Evolutionary conservation across 2,329 filamentous ascomycete genomes (phyloP).

Genomic region (Talaromyces sp.): DNA sequence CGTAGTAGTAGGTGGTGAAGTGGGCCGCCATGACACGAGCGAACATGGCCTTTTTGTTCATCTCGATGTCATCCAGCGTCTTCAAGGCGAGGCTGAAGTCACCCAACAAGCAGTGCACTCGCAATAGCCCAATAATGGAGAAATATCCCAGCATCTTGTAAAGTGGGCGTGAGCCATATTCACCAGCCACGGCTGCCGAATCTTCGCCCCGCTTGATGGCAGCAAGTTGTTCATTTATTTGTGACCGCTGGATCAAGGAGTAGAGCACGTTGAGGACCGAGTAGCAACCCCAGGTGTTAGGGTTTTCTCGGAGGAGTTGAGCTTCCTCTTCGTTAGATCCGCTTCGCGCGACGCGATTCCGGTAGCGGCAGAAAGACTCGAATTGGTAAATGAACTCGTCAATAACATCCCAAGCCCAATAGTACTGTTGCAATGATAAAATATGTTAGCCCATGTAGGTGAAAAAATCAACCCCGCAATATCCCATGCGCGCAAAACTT

Average conservation of each 20-base stretch:
- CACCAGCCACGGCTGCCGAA: slow-evolving; percentile 77
- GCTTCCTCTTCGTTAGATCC: slow-evolving; percentile 88
- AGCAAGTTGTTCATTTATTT: slow-evolving; percentile 94
- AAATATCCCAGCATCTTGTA: slow-evolving; percentile 99
- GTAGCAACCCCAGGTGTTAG: slow-evolving; percentile 99
- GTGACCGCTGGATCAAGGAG: slow-evolving; percentile 95
- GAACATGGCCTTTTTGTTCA: slow-evolving; percentile 99
- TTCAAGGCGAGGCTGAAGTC: slow-evolving; percentile 98
- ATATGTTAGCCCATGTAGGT: neutral
- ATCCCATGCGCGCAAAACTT: neutral
- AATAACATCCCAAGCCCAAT: slow-evolving; percentile 99
- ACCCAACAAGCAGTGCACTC: slow-evolving; percentile 91
- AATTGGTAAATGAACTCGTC: slow-evolving; percentile 99
- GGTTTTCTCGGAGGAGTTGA: slow-evolving; percentile 85
- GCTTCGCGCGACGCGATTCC: slow-evolving; percentile 78
- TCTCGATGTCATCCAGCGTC: slow-evolving; percentile 98
- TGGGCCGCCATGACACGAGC: slow-evolving; percentile 98
- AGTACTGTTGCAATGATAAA: slow-evolving; percentile 60
- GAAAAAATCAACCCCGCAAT: slow-evolving; percentile 1
- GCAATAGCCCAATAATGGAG: slow-evolving; percentile 93
- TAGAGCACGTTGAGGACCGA: slow-evolving; percentile 98
- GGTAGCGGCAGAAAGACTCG: slow-evolving; percentile 98
- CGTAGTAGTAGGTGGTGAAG: slow-evolving; percentile 99
- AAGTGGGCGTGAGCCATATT: slow-evolving; percentile 88
- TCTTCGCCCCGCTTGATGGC: slow-evolving; percentile 95